Evolutionary conservation across 1,284 basidiomycete species (phyloP).

Genomic region (Cryptococcus neoformans): DNA sequence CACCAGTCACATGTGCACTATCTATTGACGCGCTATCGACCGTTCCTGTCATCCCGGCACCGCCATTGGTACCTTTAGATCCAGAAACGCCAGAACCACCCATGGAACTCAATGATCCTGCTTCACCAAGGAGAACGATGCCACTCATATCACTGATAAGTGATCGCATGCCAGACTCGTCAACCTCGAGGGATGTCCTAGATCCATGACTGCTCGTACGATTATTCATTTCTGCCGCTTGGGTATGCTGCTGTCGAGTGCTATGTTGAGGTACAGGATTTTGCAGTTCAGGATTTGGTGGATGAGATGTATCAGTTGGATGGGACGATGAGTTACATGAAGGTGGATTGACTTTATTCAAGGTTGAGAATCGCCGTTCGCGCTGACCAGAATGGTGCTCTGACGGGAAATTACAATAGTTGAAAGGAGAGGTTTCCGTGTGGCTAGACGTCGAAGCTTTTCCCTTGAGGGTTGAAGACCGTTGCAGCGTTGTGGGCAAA

Average conservation of each 20-base stretch:
- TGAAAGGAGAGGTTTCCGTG: conserved; percentile 10
- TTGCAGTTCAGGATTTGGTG: neutral
- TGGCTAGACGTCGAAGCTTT: conserved; percentile 19
- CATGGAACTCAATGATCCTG: conserved; percentile 13
- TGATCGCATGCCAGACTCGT: conserved; percentile 23
- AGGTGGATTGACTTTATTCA: neutral
- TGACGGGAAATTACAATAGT: conserved; percentile 19
- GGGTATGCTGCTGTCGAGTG: neutral
- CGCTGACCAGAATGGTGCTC: conserved; percentile 1
- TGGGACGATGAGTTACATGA: neutral
- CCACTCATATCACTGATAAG: conserved; percentile 32
- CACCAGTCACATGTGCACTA: too few species aligned
- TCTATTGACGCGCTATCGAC: neutral
- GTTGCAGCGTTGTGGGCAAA: neutral
- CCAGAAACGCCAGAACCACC: conserved; percentile 5
- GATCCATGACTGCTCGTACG: conserved; percentile 2
- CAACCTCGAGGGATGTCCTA: conserved; percentile 16
- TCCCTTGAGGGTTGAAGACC: conserved; percentile 16
- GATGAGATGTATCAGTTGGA: too few species aligned
- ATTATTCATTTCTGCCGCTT: neutral
- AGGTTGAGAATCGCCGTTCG: conserved; percentile 5
- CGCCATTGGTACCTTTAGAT: neutral
- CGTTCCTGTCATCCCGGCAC: neutral
- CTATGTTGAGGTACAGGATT: conserved; percentile 14
- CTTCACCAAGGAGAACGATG: conserved; percentile 32